A percentile compares a stretch with the other conserved stretches of the same genome.
Conservation (phyloP, 805 yeast species). For the Metschnikowia lochheadii region DNA sequence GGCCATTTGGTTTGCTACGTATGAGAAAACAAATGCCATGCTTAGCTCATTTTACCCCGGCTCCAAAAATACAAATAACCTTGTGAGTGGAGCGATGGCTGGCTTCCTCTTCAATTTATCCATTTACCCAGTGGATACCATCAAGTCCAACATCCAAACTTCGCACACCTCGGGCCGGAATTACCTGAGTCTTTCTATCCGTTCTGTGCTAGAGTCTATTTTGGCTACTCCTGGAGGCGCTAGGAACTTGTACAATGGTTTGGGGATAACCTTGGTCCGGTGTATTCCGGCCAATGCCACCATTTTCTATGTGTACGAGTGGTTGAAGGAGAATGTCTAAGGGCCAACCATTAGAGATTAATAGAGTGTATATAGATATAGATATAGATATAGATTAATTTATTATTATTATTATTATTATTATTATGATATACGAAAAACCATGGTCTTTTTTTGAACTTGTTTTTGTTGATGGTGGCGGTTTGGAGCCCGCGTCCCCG, state of each 20-base stretch:
- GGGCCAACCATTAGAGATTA: not conserved
- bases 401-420: too few species aligned
- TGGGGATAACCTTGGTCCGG: slow-evolving; percentile 74
- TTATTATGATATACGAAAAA: too few species aligned
- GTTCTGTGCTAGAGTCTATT: slow-evolving; percentile 29
- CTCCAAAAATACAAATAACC: slow-evolving; percentile 43
- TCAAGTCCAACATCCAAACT: slow-evolving; percentile 83
- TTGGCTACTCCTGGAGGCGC: slow-evolving; percentile 51
- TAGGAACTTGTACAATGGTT: slow-evolving; percentile 73
- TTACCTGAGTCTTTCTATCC: slow-evolving; percentile 25
- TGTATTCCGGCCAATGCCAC: slow-evolving; percentile 89
- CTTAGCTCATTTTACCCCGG: slow-evolving; percentile 26
- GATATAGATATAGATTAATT: too few species aligned
- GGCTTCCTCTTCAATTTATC: slow-evolving; percentile 79
- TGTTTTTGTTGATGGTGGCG: too few species aligned
- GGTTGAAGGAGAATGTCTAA: slow-evolving; percentile 37
- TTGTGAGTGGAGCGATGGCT: slow-evolving; percentile 80
- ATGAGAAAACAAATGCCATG: slow-evolving; percentile 51
- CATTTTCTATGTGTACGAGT: slow-evolving; percentile 77
- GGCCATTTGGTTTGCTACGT: slow-evolving; percentile 91
- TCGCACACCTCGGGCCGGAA: slow-evolving; percentile 27
- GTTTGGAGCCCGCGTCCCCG: too few species aligned
- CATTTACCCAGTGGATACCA: slow-evolving; percentile 85
- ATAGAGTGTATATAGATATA: too few species aligned
- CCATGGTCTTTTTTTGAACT: too few species aligned